Base-by-base conservation (phyloP, 2,329 filamentous ascomycete genomes). In the Hypoxylon sp. region DNA sequence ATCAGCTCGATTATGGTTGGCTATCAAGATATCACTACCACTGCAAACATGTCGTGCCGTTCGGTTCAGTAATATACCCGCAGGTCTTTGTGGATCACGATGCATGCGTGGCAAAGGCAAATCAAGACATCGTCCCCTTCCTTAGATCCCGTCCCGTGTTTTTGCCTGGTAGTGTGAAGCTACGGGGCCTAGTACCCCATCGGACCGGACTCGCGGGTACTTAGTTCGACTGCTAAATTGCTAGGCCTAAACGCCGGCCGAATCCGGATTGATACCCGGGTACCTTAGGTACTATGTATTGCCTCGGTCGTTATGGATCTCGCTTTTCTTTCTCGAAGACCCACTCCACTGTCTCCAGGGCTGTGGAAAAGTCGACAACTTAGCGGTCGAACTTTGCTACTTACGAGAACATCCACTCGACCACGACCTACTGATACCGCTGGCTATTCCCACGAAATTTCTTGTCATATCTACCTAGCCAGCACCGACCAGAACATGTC, bases 101-200 rank as follows among this genome's bases (percentile, higher is more conserved):
- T 62, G 62, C 23, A 60, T 59, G 46, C 38, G 61, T 53, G 57
- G 60, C 49, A 65, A 65, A 67, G 57, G 61, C 36, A 65, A 60
- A 32, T 52, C 50, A 55, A 57, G 60, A 50, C 13, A 14, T 14
- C 30, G 49, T 57, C 56, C 50, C 53, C 25, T 60, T 28, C 52
- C 6, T 41, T 51, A 30, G 30, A 57, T 17, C 19, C 46, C 57
- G 36, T 60, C 60, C 60, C 48, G 57, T 61, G 38, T 50, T 25
- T 58, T 59, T n/a, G n/a, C n/a, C n/a, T n/a, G n/a, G 62, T 56
- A 60, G 65, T 60, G 60, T 63, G 66, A 59, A 53, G 57, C 36
- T 32, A 63, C 57, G 60, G 59, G 19, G 43, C 38, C 46, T 63
- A 63, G 60, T 50, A 51, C 48, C 55, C 55, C 43, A 51, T 53